Conservation (phyloP, 371 early-diverging fungal species). For the Cokeromyces recurvatus region DNA sequence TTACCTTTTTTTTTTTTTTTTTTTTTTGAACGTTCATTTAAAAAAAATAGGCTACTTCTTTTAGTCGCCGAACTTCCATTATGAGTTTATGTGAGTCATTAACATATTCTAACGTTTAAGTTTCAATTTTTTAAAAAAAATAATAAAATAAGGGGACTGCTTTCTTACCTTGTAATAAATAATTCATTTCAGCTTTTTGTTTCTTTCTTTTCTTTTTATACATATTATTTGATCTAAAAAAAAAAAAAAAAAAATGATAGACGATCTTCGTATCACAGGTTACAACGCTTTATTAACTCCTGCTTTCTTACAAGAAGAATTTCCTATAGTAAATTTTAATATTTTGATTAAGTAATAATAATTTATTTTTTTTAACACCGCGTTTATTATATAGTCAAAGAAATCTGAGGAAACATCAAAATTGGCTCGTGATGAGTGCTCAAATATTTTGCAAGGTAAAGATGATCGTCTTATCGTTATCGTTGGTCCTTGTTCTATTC, state of each 20-base stretch:
- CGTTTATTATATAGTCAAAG: conserved; percentile 6
- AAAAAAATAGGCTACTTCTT: background rate
- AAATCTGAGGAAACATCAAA: conserved; percentile 46
- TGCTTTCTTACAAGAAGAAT: conserved; percentile 56
- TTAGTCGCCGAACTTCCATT: background rate
- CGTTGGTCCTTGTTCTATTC: conserved; percentile 93
- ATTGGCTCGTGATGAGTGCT: conserved; percentile 56
- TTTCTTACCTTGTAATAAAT: background rate
- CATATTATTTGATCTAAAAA: background rate
- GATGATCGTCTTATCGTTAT: conserved; percentile 84
- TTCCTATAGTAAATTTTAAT: conserved; percentile 46
- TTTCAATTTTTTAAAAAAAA: background rate
- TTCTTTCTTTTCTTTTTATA: conserved; percentile 1
- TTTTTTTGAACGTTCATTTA: too few relatives aligned
- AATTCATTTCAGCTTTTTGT: too few relatives aligned
- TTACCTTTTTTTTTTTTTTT: too few relatives aligned
- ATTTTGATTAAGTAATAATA: background rate
- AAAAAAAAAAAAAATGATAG: conserved; percentile 29
- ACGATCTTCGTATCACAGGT: conserved; percentile 59
- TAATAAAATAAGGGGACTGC: background rate
- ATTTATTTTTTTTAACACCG: background rate
- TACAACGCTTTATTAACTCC: conserved; percentile 61
- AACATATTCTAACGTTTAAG: background rate
- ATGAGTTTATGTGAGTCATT: conserved; percentile 19
- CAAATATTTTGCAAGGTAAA: conserved; percentile 69